Conservation (phyloP, 2,329 filamentous ascomycete genomes). For the Pseudocercospora pini-densiflorae region DNA sequence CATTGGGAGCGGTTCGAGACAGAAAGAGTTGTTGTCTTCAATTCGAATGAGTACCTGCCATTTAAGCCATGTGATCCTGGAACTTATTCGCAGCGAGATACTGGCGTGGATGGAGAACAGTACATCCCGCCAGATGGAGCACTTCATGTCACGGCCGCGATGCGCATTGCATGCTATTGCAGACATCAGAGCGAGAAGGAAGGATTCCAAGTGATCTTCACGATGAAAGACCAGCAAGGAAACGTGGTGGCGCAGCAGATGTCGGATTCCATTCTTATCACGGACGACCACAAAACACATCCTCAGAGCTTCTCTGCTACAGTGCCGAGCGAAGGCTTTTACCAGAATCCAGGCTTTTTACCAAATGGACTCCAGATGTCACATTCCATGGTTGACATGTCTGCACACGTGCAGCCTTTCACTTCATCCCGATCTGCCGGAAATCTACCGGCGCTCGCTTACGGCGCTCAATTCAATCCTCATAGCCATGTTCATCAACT, state of each 20-base stretch:
- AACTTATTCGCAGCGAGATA: conserved; percentile 34
- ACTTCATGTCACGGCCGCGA: conserved; percentile 81
- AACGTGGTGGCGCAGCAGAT: conserved; percentile 82
- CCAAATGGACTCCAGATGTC: conserved; percentile 42
- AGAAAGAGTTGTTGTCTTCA: conserved; percentile 86
- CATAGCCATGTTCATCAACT: conserved; percentile 43
- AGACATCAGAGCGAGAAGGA: conserved; percentile 92
- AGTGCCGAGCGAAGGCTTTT: conserved; percentile 35
- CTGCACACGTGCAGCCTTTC: conserved; percentile 50
- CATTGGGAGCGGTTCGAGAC: conserved; percentile 81
- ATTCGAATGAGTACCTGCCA: conserved; percentile 83
- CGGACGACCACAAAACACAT: conserved; percentile 95
- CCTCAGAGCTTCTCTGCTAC: conserved; percentile 38
- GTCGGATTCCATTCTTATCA: conserved; percentile 91
- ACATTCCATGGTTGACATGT: conserved; percentile 45
- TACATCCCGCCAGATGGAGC: conserved; percentile 58
- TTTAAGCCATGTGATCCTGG: conserved; percentile 66
- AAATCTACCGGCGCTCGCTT: conserved; percentile 64
- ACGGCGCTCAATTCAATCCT: conserved; percentile 38
- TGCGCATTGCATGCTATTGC: conserved; percentile 98
- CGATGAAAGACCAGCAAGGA: conserved; percentile 79
- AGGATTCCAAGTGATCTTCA: conserved; percentile 93
- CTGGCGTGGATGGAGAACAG: conserved; percentile 27
- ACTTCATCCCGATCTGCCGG: conserved; percentile 64
- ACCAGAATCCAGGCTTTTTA: conserved; percentile 31